These are phyloP conservation scores for Berkeleyomyces basicola DNA, from an alignment of 2,329 filamentous ascomycete species.

Conservation along the genomic window DNA sequence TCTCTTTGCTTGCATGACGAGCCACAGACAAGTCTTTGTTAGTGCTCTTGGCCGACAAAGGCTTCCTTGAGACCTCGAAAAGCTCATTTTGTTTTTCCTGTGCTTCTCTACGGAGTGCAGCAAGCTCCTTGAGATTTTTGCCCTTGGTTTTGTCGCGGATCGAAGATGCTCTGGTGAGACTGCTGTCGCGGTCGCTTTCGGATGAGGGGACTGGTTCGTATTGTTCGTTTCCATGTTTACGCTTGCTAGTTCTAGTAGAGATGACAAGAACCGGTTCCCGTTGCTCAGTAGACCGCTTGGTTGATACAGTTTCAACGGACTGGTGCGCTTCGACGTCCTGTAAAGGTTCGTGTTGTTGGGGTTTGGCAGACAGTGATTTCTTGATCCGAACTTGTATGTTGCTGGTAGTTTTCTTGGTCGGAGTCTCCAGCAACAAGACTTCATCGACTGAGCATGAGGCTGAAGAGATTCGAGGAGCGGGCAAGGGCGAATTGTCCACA, in stretches of 20 bases:
- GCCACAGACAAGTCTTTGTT: slow-evolving; percentile 35
- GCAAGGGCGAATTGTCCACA: slow-evolving; percentile 39
- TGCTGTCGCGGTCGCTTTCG: slow-evolving; percentile 7
- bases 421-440: slow-evolving; percentile 20
- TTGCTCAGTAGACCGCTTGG: not conserved
- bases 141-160: slow-evolving; percentile 20
- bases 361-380: not conserved
- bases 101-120: slow-evolving; percentile 26
- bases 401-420: slow-evolving; percentile 5
- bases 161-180: slow-evolving; percentile 3
- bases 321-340: not conserved
- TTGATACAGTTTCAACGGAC: not conserved
- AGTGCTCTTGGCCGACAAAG: slow-evolving; percentile 39
- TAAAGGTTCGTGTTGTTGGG: not conserved
- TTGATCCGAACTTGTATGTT: slow-evolving; percentile 2
- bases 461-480: slow-evolving; percentile 50
- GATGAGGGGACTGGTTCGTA: not conserved
- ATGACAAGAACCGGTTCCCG: not conserved
- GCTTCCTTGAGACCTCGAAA: slow-evolving; percentile 25
- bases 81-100: slow-evolving; percentile 18
- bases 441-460: slow-evolving; percentile 42
- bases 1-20: slow-evolving; percentile 1
- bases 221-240: slow-evolving; percentile 7
- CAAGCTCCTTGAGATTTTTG: slow-evolving; percentile 31
- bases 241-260: slow-evolving; percentile 6